phyloP scores from a whole-genome alignment of 352 stramenopile genomes.

The Pythium folliculosum region DNA sequence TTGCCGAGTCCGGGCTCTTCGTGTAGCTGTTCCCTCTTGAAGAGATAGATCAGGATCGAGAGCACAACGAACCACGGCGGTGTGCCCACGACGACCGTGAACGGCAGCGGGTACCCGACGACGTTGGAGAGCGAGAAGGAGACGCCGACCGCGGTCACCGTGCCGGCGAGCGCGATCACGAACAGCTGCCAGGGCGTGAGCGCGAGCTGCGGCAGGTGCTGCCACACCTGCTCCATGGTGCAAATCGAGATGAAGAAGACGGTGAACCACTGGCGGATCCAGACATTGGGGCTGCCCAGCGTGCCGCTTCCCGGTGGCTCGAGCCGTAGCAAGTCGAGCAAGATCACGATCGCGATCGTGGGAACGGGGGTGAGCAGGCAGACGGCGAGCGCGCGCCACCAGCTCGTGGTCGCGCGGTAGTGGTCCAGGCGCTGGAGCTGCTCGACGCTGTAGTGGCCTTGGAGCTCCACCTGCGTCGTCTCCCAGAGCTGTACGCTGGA shows the following conservation, averaged over 20 bases:
- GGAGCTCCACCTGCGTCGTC: constrained; percentile 19
- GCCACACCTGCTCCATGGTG: constrained; percentile 15
- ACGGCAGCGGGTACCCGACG: constrained; percentile 46
- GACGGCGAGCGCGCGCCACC: neutral
- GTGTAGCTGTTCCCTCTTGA: neutral
- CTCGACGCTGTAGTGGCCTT: constrained; percentile 16
- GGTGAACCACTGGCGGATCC: constrained; percentile 5
- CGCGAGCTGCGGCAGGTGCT: neutral
- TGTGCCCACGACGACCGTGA: constrained; percentile 37
- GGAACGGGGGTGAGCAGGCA: constrained; percentile 16
- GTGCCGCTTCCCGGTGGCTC: neutral
- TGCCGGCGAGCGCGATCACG: neutral
- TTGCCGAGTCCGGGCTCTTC: neutral
- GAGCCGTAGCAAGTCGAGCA: constrained; percentile 7
- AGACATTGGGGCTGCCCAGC: neutral
- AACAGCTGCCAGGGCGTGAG: neutral
- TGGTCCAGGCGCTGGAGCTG: constrained; percentile 10
- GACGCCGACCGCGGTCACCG: neutral
- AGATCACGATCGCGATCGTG: neutral
- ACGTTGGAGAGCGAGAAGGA: neutral
- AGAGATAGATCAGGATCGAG: neutral
- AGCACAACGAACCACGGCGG: constrained; percentile 32
- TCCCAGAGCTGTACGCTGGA: constrained; percentile 4
- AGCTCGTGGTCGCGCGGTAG: constrained; percentile 2
- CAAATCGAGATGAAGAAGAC: neutral